Evolutionary conservation across 352 stramenopile genomes (phyloP).

Genomic region (Phytophthora colocasiae): DNA sequence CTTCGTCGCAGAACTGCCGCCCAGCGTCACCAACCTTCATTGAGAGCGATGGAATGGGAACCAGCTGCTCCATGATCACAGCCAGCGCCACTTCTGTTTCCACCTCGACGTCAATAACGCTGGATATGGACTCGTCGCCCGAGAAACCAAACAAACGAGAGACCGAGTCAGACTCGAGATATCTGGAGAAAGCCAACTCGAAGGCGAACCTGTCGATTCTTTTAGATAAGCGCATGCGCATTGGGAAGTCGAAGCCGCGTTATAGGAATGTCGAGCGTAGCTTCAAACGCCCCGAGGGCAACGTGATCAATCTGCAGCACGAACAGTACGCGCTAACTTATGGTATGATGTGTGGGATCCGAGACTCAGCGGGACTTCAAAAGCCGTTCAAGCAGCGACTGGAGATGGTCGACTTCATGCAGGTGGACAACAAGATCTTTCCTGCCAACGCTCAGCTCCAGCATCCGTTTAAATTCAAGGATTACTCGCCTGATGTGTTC

Average conservation of each 20-base stretch:
- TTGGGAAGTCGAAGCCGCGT: slow-evolving; percentile 59
- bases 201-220: slow-evolving; percentile 57
- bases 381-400: slow-evolving; percentile 84
- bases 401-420: slow-evolving; percentile 93
- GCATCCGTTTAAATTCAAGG: slow-evolving; percentile 92
- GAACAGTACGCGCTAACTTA: slow-evolving; percentile 98
- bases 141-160: slow-evolving; percentile 7
- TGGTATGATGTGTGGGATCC: slow-evolving; percentile 98
- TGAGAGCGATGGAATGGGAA: slow-evolving; percentile 31
- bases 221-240: slow-evolving; percentile 65
- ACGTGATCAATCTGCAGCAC: slow-evolving; percentile 89
- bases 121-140: slow-evolving; percentile 15
- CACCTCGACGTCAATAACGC: slow-evolving; percentile 2
- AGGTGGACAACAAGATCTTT: slow-evolving; percentile 81
- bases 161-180: slow-evolving; percentile 39
- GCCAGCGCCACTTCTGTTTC: slow-evolving; percentile 16
- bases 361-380: slow-evolving; percentile 92
- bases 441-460: slow-evolving; percentile 77
- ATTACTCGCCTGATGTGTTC: slow-evolving; percentile 93
- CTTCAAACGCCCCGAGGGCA: slow-evolving; percentile 74
- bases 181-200: slow-evolving; percentile 53
- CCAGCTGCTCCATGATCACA: slow-evolving; percentile 36
- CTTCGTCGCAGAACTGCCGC: slow-evolving; percentile 29
- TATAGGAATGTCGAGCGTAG: slow-evolving; percentile 61
- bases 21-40: slow-evolving; percentile 26